Evolutionary conservation across 441 rosid species (phyloP).

Genomic region (Gossypium schwendimanii): DNA sequence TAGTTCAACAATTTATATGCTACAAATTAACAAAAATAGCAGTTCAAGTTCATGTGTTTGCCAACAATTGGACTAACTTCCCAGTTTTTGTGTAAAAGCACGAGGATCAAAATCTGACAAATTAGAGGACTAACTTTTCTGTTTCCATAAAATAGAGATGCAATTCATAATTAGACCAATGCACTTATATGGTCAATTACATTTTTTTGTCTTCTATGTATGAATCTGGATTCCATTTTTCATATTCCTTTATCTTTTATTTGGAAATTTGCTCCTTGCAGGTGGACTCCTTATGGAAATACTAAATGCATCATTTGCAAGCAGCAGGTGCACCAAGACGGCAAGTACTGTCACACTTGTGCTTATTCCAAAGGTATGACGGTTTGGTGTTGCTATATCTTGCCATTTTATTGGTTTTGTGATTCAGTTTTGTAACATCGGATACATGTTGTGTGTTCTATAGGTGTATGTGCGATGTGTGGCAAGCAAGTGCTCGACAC

Average conservation of each 20-base stretch:
- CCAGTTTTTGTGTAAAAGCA: too few relatives aligned
- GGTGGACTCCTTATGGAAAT: slow-evolving; percentile 89
- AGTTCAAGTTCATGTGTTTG: too few relatives aligned
- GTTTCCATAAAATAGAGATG: too few relatives aligned
- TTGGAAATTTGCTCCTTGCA: slow-evolving; percentile 19
- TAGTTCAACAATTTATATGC: too few relatives aligned
- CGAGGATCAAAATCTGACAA: too few relatives aligned
- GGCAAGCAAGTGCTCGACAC: slow-evolving; percentile 97
- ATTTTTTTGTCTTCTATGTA: neutral
- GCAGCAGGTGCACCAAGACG: slow-evolving; percentile 95
- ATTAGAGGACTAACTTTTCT: too few relatives aligned
- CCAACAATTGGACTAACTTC: too few relatives aligned
- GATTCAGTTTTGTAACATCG: neutral
- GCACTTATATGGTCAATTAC: too few relatives aligned
- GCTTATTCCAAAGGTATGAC: slow-evolving; percentile 78
- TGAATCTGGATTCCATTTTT: neutral
- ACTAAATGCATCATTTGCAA: slow-evolving; percentile 91
- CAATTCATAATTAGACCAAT: too few relatives aligned
- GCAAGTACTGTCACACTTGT: slow-evolving; percentile 89
- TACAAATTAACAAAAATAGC: too few relatives aligned
- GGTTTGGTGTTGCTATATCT: neutral
- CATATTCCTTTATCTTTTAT: neutral
- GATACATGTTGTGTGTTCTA: slow-evolving; percentile 3
- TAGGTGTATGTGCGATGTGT: slow-evolving; percentile 93
- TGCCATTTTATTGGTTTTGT: neutral